phyloP scores from a whole-genome alignment of 306 rosid genomes.

The Gillenia trifoliata region DNA sequence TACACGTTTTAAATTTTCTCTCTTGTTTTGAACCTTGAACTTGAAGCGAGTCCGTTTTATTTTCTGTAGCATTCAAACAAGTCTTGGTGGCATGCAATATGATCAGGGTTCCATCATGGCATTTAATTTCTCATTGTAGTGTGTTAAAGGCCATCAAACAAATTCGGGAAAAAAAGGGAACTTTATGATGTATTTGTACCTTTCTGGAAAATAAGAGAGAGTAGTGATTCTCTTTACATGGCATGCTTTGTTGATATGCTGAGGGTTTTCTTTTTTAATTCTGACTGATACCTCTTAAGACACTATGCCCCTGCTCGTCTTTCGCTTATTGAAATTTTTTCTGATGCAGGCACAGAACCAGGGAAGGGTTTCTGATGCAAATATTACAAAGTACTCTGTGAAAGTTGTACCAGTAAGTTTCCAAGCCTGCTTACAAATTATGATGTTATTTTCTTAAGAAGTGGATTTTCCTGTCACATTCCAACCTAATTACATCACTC shows the following conservation, averaged over 20 bases:
- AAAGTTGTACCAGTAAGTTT: constrained; percentile 85
- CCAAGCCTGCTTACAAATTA: not conserved
- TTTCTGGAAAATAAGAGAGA: not conserved
- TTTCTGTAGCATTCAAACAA: not conserved
- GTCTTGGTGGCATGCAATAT: not conserved
- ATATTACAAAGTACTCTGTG: constrained; percentile 72
- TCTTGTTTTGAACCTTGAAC: not conserved
- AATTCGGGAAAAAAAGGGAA: too few relatives aligned
- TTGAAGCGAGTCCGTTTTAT: not conserved
- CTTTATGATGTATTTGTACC: not conserved
- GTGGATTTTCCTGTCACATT: not conserved
- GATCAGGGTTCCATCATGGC: not conserved
- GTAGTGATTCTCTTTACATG: not conserved
- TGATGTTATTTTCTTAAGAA: not conserved
- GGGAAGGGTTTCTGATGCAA: constrained; percentile 71
- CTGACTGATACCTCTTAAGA: not conserved
- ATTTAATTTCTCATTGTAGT: not conserved
- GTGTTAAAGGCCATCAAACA: not conserved
- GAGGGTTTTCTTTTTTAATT: not conserved
- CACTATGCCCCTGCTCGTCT: not conserved
- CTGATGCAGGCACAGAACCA: constrained; percentile 51
- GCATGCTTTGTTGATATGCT: not conserved
- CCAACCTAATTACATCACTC: not conserved
- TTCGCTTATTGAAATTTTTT: not conserved
- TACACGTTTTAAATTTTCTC: not conserved